Conservation (phyloP, 2,329 filamentous ascomycete species). For the Ploettnerulaceae sp. region DNA sequence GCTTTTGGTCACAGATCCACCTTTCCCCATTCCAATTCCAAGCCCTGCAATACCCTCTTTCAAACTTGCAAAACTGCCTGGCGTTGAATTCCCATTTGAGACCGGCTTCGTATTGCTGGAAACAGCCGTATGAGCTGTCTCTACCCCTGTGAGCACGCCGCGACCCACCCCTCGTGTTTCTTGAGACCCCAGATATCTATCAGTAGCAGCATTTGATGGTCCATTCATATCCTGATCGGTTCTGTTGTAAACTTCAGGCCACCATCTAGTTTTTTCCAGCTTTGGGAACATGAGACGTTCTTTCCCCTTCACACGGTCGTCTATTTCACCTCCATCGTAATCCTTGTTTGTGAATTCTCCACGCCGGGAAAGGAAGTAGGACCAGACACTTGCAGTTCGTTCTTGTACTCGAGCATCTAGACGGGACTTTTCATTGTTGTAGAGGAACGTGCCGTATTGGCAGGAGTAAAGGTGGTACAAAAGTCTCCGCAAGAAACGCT, state of each 20-base stretch:
- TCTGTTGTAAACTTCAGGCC: constrained; percentile 81
- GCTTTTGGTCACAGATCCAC: constrained; percentile 26
- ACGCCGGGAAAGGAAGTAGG: constrained; percentile 81
- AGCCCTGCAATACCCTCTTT: constrained; percentile 43
- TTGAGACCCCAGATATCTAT: constrained; percentile 25
- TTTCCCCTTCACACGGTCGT: constrained; percentile 73
- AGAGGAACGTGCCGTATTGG: constrained; percentile 95
- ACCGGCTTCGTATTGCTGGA: constrained; percentile 21
- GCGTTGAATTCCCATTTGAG: constrained; percentile 26
- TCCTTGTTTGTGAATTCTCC: constrained; percentile 77
- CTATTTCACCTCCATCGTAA: constrained; percentile 65
- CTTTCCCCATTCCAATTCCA: constrained; percentile 36
- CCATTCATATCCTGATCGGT: constrained; percentile 92
- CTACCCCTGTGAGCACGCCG: constrained; percentile 28
- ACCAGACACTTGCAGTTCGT: constrained; percentile 84
- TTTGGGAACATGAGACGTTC: constrained; percentile 82
- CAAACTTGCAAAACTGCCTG: constrained; percentile 38
- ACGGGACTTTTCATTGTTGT: constrained; percentile 89
- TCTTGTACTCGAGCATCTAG: constrained; percentile 63
- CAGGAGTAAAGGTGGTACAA: constrained; percentile 94
- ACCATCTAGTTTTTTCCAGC: constrained; percentile 81
- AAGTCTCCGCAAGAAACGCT: constrained; percentile 81
- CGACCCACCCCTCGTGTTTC: constrained; percentile 9
- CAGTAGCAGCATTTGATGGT: constrained; percentile 47
- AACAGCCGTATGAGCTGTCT: constrained; percentile 23